Evolutionary conservation across 371 early-diverging fungal genomes (phyloP), one percentile per base, ranked within the genome.

Genomic region (Entomophthora muscae): DNA sequence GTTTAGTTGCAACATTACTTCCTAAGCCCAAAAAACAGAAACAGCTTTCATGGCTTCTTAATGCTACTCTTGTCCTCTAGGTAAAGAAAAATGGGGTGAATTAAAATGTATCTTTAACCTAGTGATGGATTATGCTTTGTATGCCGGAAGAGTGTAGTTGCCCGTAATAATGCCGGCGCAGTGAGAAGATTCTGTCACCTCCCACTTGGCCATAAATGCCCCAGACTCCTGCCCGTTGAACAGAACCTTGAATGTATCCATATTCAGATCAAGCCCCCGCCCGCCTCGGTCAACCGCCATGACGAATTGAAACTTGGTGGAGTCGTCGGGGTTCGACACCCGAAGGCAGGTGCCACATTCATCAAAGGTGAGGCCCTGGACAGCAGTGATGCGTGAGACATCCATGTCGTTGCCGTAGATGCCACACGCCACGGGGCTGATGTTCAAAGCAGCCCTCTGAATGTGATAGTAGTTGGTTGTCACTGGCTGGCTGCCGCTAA

Each of bases 201-300:
- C 62, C 74, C 74, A 73, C 0, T 63, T 53, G 1, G 74, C 74
- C 1, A 65, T 63, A 2, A 65, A 71, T 1, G 66, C 54, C 52
- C 71, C 72, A 52, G 67, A 67, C 17, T 65, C 68, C 17, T 71
- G 65, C 13, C 69, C 62, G 10, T 66, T 56, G 30, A 73, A 71
- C 51, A 73, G 61, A 52, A 59, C 29, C 2, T 65, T 66, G 63
- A 73, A 73, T 42, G 71, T 61, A 22, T 63, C 66, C 30, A 67
- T 65, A 68, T 72, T 72, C 60, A 78, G 66, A 59, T 78, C 78
- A 29, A 80, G 66, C 5, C 80, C 79, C 3, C 61, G 59, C 5
- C 79, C 80, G 32, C 80, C 80, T 1, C 72, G 68, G 61, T 80
- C 80, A 21, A 80, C 77, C 1, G 76, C 80, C 62, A 80, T 65